Evolutionary conservation across 768 basidiomycete genomes (phyloP).

Genomic region (Hypsizygus marmoreus): DNA sequence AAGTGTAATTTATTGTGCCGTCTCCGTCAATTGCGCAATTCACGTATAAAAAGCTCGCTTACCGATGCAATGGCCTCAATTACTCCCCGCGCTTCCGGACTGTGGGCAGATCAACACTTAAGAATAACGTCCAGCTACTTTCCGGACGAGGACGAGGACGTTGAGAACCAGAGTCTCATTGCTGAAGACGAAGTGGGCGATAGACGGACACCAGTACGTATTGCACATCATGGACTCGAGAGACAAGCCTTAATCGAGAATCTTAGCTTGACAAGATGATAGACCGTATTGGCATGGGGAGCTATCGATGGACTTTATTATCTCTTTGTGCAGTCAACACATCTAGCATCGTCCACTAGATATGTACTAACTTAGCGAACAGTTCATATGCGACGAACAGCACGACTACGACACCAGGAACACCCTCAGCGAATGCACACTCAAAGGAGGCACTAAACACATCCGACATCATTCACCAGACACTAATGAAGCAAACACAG

Average conservation of each 20-base stretch:
- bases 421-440: no score
- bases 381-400: no score
- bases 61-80: conserved; percentile 41
- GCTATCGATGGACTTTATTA: conserved; percentile 80
- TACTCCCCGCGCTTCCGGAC: conserved; percentile 48
- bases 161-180: conserved; percentile 33
- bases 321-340: conserved; percentile 89
- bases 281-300: conserved; percentile 90
- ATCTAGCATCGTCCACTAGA: no score
- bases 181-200: conserved; percentile 35
- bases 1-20: no score
- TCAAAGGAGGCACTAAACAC: no score
- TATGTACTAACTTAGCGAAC: no score
- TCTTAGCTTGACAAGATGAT: conserved; percentile 76
- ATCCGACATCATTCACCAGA: no score
- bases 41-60: conserved; percentile 16
- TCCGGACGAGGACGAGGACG: conserved; percentile 38
- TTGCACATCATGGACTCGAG: background rate
- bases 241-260: background rate
- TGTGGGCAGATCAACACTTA: conserved; percentile 49
- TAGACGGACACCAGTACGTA: conserved; percentile 49
- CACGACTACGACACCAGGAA: no score
- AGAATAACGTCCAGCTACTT: conserved; percentile 38
- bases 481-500: no score
- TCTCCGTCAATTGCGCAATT: conserved; percentile 4